Evolutionary conservation across 768 basidiomycete genomes (phyloP).

Genomic region (Lactarius indigo): DNA sequence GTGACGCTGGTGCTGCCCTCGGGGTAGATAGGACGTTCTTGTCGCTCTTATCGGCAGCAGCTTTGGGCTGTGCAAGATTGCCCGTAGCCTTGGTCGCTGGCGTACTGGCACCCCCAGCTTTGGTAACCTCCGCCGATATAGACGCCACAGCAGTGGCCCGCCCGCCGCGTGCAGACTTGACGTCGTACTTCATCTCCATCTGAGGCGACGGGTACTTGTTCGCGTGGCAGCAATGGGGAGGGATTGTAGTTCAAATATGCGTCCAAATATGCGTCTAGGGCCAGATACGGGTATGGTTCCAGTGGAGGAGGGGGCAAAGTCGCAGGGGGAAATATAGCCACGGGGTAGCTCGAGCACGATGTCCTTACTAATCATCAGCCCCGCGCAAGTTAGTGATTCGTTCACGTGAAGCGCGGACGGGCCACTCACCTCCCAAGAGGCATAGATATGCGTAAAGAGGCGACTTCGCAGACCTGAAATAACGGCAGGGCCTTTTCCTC

Average conservation of each 20-base stretch:
- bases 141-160: conserved; percentile 69
- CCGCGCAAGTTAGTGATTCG: conserved; percentile 8
- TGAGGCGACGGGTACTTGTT: conserved; percentile 24
- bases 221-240: conserved; percentile 26
- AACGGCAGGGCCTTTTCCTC: conserved; percentile 34
- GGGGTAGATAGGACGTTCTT: not conserved
- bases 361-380: conserved; percentile 53
- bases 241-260: conserved; percentile 6
- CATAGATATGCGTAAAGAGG: conserved; percentile 63
- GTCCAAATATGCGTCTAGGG: not conserved
- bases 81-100: conserved; percentile 9
- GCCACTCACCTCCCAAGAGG: conserved; percentile 59
- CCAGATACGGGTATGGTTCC: conserved; percentile 18
- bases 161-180: conserved; percentile 71
- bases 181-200: conserved; percentile 62
- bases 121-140: conserved; percentile 52
- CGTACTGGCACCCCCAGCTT: not conserved
- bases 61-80: not conserved
- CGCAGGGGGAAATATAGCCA: conserved; percentile 61
- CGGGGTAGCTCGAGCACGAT: conserved; percentile 57
- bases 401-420: conserved; percentile 6
- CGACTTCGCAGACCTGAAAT: conserved; percentile 64
- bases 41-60: not conserved
- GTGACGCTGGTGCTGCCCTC: too few species aligned
- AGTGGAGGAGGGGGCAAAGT: conserved; percentile 44